Evolutionary conservation across 257 asterid species (phyloP), one percentile per base, ranked within the genome.

Genomic region (Thymus quinquecostatus): DNA sequence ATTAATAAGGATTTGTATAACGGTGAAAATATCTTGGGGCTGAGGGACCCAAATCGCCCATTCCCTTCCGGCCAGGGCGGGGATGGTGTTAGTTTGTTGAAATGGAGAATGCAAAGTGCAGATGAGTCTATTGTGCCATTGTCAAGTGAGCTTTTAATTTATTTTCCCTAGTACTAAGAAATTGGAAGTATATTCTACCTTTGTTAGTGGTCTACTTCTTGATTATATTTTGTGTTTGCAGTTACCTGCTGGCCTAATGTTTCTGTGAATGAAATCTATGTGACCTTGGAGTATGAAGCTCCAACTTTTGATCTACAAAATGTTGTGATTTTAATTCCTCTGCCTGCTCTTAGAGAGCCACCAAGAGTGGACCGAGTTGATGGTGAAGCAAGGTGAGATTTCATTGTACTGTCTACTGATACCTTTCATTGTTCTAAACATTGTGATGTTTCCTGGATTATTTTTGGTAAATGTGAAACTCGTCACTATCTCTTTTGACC

Each of bases 201-300:
- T 44, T 51, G 64, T 67, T 30, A 30, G 55, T 75, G 60, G 71
- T 75, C 14, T 34, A 32, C 38, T 61, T 65, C 7, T 65, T 67
- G 44, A 54, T 56, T 64, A 40, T 73, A 56, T 41, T 75, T 66
- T 56, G 38, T 74, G 41, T n/a, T 51, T 74, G 78, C 88, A 91
- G 96, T 90, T 72, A 93, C 83, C 81, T 93, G 97, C 84, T 93
- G 97, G 98, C 98, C 97, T 76, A 85, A 96, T 74, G 94, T 93
- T 71, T 91, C 97, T 76, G 97, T 94, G 58, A 87, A 71, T 60
- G 97, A 93, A 77, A 93, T 97, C 80, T 89, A 81, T 72, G 97
- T 93, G 81, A 93, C 81, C 79, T 78, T 93, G 55, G 98, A 93
- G 79, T 91, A 93, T 77, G 98, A 93, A 86, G 94, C 96, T 75